phyloP scores from a whole-genome alignment of 345 rosid genomes.

The Melaleuca alternifolia region DNA sequence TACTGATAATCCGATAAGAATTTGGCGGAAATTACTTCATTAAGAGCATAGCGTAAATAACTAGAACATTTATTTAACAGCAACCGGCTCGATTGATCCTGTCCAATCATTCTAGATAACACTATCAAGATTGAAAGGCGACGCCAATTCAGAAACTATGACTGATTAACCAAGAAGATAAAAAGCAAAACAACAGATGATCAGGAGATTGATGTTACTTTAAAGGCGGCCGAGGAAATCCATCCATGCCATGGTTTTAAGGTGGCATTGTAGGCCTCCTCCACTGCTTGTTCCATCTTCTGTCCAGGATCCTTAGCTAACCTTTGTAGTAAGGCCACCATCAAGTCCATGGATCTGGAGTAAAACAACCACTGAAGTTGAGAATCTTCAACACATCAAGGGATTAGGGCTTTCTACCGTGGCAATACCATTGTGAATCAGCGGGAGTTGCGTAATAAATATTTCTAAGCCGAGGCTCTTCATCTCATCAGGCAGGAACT shows the following conservation, averaged over 20 bases:
- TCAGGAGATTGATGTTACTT: slow-evolving; percentile 20
- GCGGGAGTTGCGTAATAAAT: neutral
- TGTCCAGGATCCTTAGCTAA: slow-evolving; percentile 39
- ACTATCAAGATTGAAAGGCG: neutral
- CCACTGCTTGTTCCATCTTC: slow-evolving; percentile 68
- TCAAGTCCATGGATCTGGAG: slow-evolving; percentile 67
- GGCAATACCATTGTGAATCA: neutral
- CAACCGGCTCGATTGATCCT: neutral
- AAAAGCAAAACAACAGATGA: neutral
- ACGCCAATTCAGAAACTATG: neutral
- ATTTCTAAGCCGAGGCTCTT: neutral
- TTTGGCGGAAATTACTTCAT: neutral
- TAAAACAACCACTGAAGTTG: neutral
- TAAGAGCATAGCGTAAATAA: neutral
- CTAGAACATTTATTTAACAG: neutral
- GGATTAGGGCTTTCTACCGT: neutral
- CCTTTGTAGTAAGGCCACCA: slow-evolving; percentile 39
- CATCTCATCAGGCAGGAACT: neutral
- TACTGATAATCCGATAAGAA: neutral
- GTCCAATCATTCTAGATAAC: neutral
- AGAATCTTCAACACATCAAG: neutral
- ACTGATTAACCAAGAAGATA: neutral
- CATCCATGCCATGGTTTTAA: slow-evolving; percentile 91
- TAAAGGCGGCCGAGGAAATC: slow-evolving; percentile 92
- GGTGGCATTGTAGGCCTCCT: slow-evolving; percentile 57